Percentiles rank a stretch among this genome's conserved stretches.
Evolutionary conservation across 768 basidiomycete species (phyloP).

Genomic region (Lactifluus hygrophoroides): DNA sequence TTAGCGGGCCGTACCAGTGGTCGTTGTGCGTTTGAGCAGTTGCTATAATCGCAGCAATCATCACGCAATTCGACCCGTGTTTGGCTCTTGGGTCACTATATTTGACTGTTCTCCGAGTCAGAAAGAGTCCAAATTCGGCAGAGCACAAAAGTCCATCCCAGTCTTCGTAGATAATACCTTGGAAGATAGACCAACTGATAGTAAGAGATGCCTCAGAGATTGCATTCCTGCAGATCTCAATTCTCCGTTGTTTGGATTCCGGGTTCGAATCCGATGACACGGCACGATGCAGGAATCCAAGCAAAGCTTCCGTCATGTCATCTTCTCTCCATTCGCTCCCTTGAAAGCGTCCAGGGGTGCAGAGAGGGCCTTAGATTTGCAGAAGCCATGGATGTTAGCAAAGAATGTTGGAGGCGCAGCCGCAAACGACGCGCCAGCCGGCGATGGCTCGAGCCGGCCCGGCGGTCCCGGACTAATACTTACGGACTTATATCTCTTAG

Average conservation of each 20-base stretch:
- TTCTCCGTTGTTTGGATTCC: not conserved
- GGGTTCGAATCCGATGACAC: not conserved
- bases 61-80: not conserved
- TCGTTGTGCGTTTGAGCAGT: not conserved
- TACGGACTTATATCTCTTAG: no score
- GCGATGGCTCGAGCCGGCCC: no score
- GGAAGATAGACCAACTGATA: not conserved
- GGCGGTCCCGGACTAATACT: no score
- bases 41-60: not conserved
- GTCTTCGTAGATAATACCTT: not conserved
- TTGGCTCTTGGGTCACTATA: not conserved
- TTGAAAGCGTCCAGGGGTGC: not conserved
- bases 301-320: not conserved
- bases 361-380: not conserved
- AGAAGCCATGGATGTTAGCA: not conserved
- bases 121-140: not conserved
- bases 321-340: not conserved
- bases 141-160: not conserved
- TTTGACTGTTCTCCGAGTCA: not conserved
- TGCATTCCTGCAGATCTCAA: not conserved
- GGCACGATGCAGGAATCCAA: not conserved
- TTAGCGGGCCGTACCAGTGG: not conserved
- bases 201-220: constrained; percentile 1
- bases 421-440: no score
- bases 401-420: no score